These are phyloP conservation scores for Suillus paluster DNA, from an alignment of 768 basidiomycete genomes.

Conservation along the genomic window DNA sequence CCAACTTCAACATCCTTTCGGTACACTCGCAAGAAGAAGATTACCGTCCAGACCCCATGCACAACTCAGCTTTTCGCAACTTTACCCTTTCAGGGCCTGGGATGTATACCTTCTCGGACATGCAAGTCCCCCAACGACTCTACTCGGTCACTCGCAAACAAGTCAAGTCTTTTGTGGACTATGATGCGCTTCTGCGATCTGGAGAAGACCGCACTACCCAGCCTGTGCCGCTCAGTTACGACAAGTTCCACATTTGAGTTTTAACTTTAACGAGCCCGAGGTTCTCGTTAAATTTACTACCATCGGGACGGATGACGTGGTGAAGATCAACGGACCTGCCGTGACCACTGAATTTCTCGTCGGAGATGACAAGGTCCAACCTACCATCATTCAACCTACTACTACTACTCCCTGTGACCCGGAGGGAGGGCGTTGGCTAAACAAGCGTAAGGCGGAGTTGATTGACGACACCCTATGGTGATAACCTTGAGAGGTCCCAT, in stretches of 20 bases:
- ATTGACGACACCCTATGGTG: too few species aligned
- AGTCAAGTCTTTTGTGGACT: constrained; percentile 13
- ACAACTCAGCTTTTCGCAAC: background rate
- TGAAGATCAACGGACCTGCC: too few species aligned
- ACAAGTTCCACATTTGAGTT: background rate
- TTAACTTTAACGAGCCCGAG: constrained; percentile 6
- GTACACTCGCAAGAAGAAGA: too few species aligned
- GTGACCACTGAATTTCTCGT: too few species aligned
- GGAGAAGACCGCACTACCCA: background rate
- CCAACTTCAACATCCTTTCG: too few species aligned
- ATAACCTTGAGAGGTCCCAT: too few species aligned
- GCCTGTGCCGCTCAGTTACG: background rate
- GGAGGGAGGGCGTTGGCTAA: too few species aligned
- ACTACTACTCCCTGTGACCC: too few species aligned
- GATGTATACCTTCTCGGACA: background rate
- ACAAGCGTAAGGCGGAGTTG: too few species aligned
- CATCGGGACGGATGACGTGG: accelerated
- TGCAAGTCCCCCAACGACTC: background rate
- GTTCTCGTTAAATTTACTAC: background rate
- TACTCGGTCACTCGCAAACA: background rate
- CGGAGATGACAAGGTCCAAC: too few species aligned
- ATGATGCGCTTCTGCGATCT: constrained; percentile 4
- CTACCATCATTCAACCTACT: too few species aligned
- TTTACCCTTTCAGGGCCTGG: background rate
- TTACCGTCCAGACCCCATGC: background rate